A percentile compares a stretch with the other conserved stretches of the same genome.
These are phyloP conservation scores for Apiospora marii DNA, from an alignment of 2,329 filamentous ascomycete genomes.

Conservation along the genomic window DNA sequence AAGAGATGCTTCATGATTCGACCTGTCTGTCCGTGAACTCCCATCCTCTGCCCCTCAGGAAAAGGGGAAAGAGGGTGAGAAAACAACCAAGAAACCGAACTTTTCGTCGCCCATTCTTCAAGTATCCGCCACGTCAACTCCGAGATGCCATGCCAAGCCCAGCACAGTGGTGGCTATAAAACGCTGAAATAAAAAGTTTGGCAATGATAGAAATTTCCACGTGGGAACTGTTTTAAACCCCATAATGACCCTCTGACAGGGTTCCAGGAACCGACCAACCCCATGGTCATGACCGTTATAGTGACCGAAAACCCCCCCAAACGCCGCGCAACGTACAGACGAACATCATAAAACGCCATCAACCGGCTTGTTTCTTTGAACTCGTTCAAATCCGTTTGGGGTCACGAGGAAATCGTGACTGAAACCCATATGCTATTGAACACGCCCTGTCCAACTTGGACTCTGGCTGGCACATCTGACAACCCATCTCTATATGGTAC, in stretches of 20 bases:
- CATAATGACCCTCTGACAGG: slow-evolving; percentile 4
- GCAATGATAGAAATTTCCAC: slow-evolving; percentile 15
- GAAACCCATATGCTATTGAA: slow-evolving; percentile 1
- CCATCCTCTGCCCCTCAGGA: neutral
- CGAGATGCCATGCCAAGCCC: neutral
- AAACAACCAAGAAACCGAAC: neutral
- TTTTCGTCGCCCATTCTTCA: neutral
- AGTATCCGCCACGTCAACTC: neutral
- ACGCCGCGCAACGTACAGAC: slow-evolving; percentile 10
- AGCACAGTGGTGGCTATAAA: neutral
- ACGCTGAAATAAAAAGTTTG: slow-evolving; percentile 10
- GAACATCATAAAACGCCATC: slow-evolving; percentile 21
- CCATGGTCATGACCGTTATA: slow-evolving; percentile 18
- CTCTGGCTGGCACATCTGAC: slow-evolving; percentile 16
- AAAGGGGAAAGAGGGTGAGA: neutral
- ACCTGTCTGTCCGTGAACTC: neutral
- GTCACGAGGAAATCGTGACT: slow-evolving; percentile 21
- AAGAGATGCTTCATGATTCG: neutral
- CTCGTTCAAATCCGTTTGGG: slow-evolving; percentile 6
- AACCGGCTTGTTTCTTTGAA: neutral
- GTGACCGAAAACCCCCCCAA: slow-evolving; percentile 16
- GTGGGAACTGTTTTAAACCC: neutral
- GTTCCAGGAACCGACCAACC: slow-evolving; percentile 11
- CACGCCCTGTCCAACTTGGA: neutral
- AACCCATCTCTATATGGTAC: slow-evolving; percentile 46